A percentile compares a stretch with the other conserved stretches of the same genome.
phyloP scores from a whole-genome alignment of 83 land plant genomes.

The Picea abies region DNA sequence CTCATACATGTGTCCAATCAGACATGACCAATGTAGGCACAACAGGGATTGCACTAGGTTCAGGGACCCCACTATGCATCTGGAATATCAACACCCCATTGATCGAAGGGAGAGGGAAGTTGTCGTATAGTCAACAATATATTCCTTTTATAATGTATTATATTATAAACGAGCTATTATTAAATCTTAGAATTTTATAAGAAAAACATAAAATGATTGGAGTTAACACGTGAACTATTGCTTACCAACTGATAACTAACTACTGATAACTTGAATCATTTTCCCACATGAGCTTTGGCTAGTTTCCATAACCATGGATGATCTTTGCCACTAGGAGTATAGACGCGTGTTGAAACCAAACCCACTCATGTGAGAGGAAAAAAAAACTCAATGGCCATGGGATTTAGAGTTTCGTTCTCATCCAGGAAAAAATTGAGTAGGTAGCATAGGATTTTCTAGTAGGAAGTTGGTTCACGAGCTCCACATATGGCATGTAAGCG shows the following conservation, averaged over 20 bases:
- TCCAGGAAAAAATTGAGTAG: slow-evolving; percentile 46
- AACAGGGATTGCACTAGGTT: too few relatives aligned
- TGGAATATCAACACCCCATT: too few relatives aligned
- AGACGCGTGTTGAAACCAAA: neutral
- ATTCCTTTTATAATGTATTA: too few relatives aligned
- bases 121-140: too few relatives aligned
- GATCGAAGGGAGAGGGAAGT: too few relatives aligned
- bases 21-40: too few relatives aligned
- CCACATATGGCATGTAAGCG: slow-evolving; percentile 35
- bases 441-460: slow-evolving; percentile 43
- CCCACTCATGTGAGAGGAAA: slow-evolving; percentile 24
- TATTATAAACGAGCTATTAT: too few relatives aligned
- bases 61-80: too few relatives aligned
- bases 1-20: too few relatives aligned
- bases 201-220: too few relatives aligned
- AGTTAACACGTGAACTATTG: too few relatives aligned
- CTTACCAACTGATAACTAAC: neutral
- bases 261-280: slow-evolving; percentile 7
- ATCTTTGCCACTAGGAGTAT: slow-evolving; percentile 7
- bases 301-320: slow-evolving; percentile 13
- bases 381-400: slow-evolving; percentile 61
- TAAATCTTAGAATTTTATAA: too few relatives aligned
- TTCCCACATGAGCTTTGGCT: slow-evolving; percentile 9
- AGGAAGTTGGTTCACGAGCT: slow-evolving; percentile 23
- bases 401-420: slow-evolving; percentile 37